phyloP scores from a whole-genome alignment of 139 green algal species.

The Micractinium conductrix region DNA sequence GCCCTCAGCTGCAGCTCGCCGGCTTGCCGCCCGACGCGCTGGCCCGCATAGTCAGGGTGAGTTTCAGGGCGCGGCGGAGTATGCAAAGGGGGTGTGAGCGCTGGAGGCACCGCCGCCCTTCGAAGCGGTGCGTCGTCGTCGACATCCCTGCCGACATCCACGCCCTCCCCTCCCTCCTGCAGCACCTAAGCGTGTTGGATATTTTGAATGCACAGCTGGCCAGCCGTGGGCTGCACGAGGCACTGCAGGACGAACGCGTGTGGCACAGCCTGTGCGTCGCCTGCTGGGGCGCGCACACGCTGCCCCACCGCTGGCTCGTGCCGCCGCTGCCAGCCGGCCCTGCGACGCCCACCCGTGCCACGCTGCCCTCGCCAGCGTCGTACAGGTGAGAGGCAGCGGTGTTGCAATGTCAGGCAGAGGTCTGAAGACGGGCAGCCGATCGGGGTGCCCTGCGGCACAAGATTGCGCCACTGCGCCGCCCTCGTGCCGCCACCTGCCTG shows the following conservation, averaged over 20 bases:
- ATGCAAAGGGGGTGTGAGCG: too few species aligned
- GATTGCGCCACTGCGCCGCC: background rate
- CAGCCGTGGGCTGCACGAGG: background rate
- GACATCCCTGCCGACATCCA: too few species aligned
- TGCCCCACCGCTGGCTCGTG: slow-evolving; percentile 32
- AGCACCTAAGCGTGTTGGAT: slow-evolving; percentile 18
- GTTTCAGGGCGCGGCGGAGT: too few species aligned
- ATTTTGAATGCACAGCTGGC: background rate
- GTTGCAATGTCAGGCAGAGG: background rate
- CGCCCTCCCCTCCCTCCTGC: background rate
- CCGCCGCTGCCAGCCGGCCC: background rate
- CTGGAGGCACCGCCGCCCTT: too few species aligned
- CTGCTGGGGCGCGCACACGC: slow-evolving; percentile 28
- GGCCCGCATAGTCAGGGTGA: too few species aligned
- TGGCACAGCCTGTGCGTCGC: slow-evolving; percentile 36
- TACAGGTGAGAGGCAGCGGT: slow-evolving; percentile 4
- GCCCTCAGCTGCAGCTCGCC: too few species aligned
- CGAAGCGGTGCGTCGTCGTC: too few species aligned
- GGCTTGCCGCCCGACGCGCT: too few species aligned
- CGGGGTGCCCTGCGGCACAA: background rate
- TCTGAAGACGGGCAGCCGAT: background rate
- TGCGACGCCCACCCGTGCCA: background rate
- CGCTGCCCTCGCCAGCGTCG: background rate
- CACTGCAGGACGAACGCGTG: slow-evolving; percentile 36
- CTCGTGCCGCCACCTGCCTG: background rate